phyloP scores from a whole-genome alignment of 2,329 filamentous ascomycete genomes.

The Colletotrichum neosansevieriae region DNA sequence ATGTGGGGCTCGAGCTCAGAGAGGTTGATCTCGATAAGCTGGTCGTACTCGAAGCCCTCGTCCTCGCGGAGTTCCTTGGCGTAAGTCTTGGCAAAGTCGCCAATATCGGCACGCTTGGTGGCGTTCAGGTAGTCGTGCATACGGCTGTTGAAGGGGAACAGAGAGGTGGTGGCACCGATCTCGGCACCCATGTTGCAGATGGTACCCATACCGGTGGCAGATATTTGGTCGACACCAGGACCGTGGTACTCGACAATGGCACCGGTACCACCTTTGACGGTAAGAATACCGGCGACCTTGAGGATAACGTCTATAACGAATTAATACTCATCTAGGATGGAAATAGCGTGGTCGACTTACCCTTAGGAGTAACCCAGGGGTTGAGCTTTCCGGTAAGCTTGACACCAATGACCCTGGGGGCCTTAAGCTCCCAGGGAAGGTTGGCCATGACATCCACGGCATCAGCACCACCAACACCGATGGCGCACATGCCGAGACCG shows the following conservation, averaged over 20 bases:
- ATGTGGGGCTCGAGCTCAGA: conserved; percentile 96
- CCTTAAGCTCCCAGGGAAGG: conserved; percentile 98
- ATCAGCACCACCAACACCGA: conserved; percentile 98
- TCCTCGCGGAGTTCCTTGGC: conserved; percentile 89
- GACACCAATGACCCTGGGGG: conserved; percentile 96
- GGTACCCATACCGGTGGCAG: conserved; percentile 88
- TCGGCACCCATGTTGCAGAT: conserved; percentile 81
- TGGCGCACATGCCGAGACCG: conserved; percentile 93
- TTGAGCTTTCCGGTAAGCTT: conserved; percentile 90
- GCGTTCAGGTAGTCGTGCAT: conserved; percentile 96
- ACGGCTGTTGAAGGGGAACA: conserved; percentile 98
- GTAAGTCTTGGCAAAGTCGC: conserved; percentile 88
- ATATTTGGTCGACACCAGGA: conserved; percentile 80
- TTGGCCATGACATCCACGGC: conserved; percentile 98
- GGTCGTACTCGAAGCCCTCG: conserved; percentile 92
- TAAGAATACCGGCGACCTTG: conserved; percentile 96
- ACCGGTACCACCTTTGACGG: conserved; percentile 97
- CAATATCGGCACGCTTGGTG: conserved; percentile 91
- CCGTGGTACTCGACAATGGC: conserved; percentile 84
- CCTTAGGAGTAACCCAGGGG: conserved; percentile 95
- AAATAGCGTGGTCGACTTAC: conserved; percentile 60
- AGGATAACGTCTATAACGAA: conserved; percentile 83
- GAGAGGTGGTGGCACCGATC: conserved; percentile 87
- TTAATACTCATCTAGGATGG: not conserved
- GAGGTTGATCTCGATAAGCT: conserved; percentile 96